Evolutionary conservation across 108 stramenopile species (phyloP), one percentile per base, ranked within the genome.

Genomic region (Stephanodiscus triporus): DNA sequence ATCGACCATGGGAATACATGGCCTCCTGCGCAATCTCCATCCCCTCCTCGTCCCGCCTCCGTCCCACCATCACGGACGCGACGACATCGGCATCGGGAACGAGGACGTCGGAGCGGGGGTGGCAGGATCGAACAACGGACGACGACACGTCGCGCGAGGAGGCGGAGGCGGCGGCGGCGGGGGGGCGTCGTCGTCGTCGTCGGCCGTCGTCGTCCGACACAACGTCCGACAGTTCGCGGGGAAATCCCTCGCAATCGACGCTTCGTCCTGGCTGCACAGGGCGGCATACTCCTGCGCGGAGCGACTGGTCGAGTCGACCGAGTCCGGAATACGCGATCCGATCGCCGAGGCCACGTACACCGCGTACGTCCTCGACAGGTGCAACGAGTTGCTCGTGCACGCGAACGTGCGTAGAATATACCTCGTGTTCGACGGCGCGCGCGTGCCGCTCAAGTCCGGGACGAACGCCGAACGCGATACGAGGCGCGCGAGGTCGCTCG

Each of bases 251-350:
- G 90, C 91, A n/a, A 68, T 94, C 47, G 92, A 97, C 57, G 86
- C 92, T 1, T 88, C 90, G 36, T 94, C 89, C 16, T 93, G 94
- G 93, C 79, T 97, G 45, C 87, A 91, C 86, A 91, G 87, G 57
- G 84, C 87, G n/a, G 92, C 83, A 9, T 93, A 96, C 78, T 80
- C 88, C 64, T 85, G 91, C 63, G 83, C 95, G 29, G 85, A 88
- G 38, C 79, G 68, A 13, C 87, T 91, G 40, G 90, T 90, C 49
- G 95, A 93, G 61, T 47, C 85, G 22, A 79, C 80, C 36, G 89
- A 88, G 55, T 43, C 30, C 13, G 64, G 63, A 0, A 54, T 58
- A 19, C 67, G 85, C 17, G 88, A 95, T 32, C 66, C 84, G 29
- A 32, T 53, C 11, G 88, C 85, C 55, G 87, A 90, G 32, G 43